Evolutionary conservation across 176 grass and related monocot genomes (phyloP), one percentile per base, ranked within the genome.

Genomic region (Areca catechu): DNA sequence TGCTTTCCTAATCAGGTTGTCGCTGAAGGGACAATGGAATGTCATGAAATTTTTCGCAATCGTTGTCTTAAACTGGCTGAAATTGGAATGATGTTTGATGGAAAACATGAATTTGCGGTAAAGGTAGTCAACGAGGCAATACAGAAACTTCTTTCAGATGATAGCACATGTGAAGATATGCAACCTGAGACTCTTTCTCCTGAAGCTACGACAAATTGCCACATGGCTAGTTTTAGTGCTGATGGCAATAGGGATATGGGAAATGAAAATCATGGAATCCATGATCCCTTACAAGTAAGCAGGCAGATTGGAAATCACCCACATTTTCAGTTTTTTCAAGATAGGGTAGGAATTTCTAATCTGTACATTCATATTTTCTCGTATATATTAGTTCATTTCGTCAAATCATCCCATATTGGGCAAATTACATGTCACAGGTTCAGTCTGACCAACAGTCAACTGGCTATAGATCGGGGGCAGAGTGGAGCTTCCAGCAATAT

Each of bases 281-380:
- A 15, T 30, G 27, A 60, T 29, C 24, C 27, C 28, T 10, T n/a
- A 7, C 57, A 60, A 28, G 57, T 60, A 24, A 24, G 57, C 15
- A 24, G 57, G 6, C 25, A 60, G 27, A n/a, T 24, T 28, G 23
- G 24, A 27, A 60, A 18, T n/a, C 22, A 27, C 27, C 24, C 57
- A n/a, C 57, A 60, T 60, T 60, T 28, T 34, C 15, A 60, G 17
- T 30, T 30, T 60, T 60, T 60, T 17, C 57, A 60, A 4, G 57
- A 29, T 1, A 60, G 57, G 57, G 57, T 60, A 34, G 23, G 21
- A 7, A 18, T 16, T 28, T 28, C 22, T 60, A 29, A 7, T 29
- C 57, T 7, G 18, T 54, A 20, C n/a, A 28, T 60, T 24, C 24
- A 29, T 28, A 19, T 60, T 27, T 24, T 34, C 16, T 27, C 3